Percentiles rank a stretch among this genome's conserved stretches.
Conservation (phyloP, 2,329 filamentous ascomycete species). For the Xylariaceae sp. region DNA sequence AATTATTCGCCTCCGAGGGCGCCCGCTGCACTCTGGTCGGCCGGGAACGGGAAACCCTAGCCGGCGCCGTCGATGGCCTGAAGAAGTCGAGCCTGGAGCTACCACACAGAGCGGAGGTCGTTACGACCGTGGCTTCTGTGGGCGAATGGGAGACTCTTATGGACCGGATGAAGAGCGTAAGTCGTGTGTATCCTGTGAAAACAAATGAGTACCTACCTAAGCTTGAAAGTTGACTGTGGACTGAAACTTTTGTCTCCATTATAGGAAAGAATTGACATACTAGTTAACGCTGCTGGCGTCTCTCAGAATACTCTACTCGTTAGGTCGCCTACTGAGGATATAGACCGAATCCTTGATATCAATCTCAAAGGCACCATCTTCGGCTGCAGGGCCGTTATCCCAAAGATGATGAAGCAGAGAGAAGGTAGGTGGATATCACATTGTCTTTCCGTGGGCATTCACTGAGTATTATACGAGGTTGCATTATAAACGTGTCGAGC, state of each 20-base stretch:
- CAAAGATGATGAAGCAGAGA: conserved; percentile 41
- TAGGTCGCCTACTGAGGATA: conserved; percentile 43
- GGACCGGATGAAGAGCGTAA: not conserved
- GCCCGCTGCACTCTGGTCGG: conserved; percentile 57
- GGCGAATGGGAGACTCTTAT: conserved; percentile 18
- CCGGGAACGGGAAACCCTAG: conserved; percentile 46
- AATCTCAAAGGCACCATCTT: conserved; percentile 66
- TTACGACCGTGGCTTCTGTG: conserved; percentile 24
- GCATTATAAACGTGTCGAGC: conserved; percentile 78
- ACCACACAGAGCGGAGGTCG: conserved; percentile 14
- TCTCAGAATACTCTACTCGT: conserved; percentile 61
- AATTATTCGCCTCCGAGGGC: conserved; percentile 58
- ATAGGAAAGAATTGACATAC: conserved; percentile 43
- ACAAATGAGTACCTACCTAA: no score
- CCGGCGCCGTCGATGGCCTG: conserved; percentile 34
- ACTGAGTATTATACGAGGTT: conserved; percentile 38
- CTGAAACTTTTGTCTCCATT: not conserved
- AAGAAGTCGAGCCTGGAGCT: not conserved
- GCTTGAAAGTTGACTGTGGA: not conserved
- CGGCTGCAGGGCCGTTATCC: conserved; percentile 51
- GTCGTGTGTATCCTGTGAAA: not conserved
- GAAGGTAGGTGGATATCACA: conserved; percentile 20
- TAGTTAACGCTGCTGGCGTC: conserved; percentile 77
- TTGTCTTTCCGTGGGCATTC: not conserved
- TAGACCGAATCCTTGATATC: conserved; percentile 57